Base-by-base conservation (phyloP, 2,329 filamentous ascomycete species). In the Cryphonectria japonica region DNA sequence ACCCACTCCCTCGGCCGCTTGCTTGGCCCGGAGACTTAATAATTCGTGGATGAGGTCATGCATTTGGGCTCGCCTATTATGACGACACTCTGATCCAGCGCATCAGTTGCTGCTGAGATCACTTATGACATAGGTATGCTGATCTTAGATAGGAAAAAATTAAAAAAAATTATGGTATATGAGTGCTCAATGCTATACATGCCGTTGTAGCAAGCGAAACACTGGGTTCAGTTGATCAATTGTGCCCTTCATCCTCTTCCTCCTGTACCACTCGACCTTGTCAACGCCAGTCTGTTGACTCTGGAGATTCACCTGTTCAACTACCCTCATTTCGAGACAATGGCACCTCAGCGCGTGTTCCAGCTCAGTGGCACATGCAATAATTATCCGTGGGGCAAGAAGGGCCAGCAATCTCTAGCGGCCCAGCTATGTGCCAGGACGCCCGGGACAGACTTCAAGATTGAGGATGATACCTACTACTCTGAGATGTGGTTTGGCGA, bases 401-500 rank as follows among this genome's bases (percentile, higher is more conserved):
- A 87, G 75, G 92, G 92, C 39, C 85, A 83, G 19, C 79, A 90
- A 2, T 93, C 91, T 0, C 79, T 93, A 16, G 89, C 90, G 16
- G 92, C 90, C 0, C 85, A 84, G 59, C 81, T 93, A 13, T 92
- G 90, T 76, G 84, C 86, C 14, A 87, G 91, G 74, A 92, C 91
- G 0, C 89, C 89, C 0, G 88, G 88, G 16, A 86, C 84, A 7
- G 83, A 84, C 50, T 92, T 92, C 81, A 84, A 87, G 72, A 86
- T 94, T 65, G 85, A 93, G 32, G 87, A 92, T 69, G 83, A 85
- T 70, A 85, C 89, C 75, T 80, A 83, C 8, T 94, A 94, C 77
- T 84, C 84, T 0, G 84, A 86, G 86, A 89, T 91, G 85, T 94
- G 92, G 92, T 92, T 94, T 83, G 92, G 91, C 4, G 93, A 92